Percentiles rank a stretch among this genome's conserved stretches.
phyloP scores from a whole-genome alignment of 2,329 filamentous ascomycete species.

The Cladosporium sp. region DNA sequence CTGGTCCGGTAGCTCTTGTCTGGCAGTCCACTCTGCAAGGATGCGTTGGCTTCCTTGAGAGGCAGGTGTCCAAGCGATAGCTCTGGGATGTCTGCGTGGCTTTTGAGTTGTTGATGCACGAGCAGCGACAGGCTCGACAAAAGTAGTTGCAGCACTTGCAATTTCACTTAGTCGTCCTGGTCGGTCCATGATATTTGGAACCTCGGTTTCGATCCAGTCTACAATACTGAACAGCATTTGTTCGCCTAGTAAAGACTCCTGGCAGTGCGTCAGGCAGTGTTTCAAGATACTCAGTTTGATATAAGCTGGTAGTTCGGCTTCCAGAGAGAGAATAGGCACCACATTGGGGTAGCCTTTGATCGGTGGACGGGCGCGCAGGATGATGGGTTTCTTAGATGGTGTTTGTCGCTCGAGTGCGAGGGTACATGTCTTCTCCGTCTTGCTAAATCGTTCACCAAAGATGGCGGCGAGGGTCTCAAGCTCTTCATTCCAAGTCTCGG shows the following conservation, averaged over 20 bases:
- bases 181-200: slow-evolving; percentile 77
- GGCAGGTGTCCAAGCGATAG: slow-evolving; percentile 65
- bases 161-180: slow-evolving; percentile 85
- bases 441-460: slow-evolving; percentile 70
- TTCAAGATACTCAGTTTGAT: slow-evolving; percentile 87
- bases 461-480: slow-evolving; percentile 81
- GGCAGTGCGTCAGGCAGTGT: slow-evolving; percentile 70
- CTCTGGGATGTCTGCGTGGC: slow-evolving; percentile 45
- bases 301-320: slow-evolving; percentile 75
- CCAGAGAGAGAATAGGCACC: slow-evolving; percentile 68
- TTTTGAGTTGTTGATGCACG: slow-evolving; percentile 35
- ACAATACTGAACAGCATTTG: slow-evolving; percentile 88
- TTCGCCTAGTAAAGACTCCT: slow-evolving; percentile 71
- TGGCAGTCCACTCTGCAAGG: slow-evolving; percentile 64
- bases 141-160: slow-evolving; percentile 69
- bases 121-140: slow-evolving; percentile 43
- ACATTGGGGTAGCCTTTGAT: slow-evolving; percentile 68
- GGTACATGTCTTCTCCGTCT: slow-evolving; percentile 59
- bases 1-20: slow-evolving; percentile 65
- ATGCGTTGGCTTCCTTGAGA: slow-evolving; percentile 59
- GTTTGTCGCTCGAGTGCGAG: slow-evolving; percentile 62
- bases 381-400: slow-evolving; percentile 46
- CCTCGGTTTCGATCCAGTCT: slow-evolving; percentile 87
- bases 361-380: slow-evolving; percentile 69
- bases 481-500: slow-evolving; percentile 76